Base-by-base conservation (phyloP, 768 basidiomycete genomes). In the Naganishia onofrii region DNA sequence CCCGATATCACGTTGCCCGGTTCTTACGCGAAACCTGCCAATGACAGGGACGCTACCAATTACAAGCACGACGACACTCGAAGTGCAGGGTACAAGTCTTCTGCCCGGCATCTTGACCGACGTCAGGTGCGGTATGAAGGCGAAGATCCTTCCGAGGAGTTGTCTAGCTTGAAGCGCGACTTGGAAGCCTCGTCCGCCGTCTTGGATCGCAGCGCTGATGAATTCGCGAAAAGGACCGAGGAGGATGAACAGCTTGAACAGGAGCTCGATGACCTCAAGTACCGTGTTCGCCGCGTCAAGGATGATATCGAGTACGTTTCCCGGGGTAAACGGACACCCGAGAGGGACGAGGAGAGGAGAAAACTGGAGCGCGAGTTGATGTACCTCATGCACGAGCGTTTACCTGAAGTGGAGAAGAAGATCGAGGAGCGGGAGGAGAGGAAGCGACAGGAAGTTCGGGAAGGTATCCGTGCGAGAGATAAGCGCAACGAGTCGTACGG, bases 171-270 rank as follows among this genome's bases (percentile, higher is more conserved):
- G 84, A 93, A 92, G 81, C 87, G 90, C 10, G 86, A 88, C 77
- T 84, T 98, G 0, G 85, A 88, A 64, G 90, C 87, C 74, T 89
- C 93, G 0, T 89, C 90, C 12, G 85, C 87, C 65, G 86, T 89
- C 86, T 85, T 97, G 3, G 93, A 97, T 73, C 86, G 86, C 29
- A 84, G 85, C 4, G 84, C 88, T 0, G 87, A 88, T n/a, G 87
- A 84, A 23, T 87, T 87, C 66, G 86, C 86, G 0, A 74, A 82
- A 2, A 83, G 86, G 52, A 88, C 89, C 0, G 86, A 84, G 2
- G 93, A 95, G 71, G 93, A 97, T 75, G 93, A 96, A 68, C 89
- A 85, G 60, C 84, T 99, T n/a, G 91, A 94, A 66, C 85, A 89
- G 54, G 96, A 98, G 81, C 85, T 96, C 82, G 86, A 89, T 8